phyloP scores from a whole-genome alignment of 1,284 basidiomycete genomes.

The Melampsora larici-populina region DNA sequence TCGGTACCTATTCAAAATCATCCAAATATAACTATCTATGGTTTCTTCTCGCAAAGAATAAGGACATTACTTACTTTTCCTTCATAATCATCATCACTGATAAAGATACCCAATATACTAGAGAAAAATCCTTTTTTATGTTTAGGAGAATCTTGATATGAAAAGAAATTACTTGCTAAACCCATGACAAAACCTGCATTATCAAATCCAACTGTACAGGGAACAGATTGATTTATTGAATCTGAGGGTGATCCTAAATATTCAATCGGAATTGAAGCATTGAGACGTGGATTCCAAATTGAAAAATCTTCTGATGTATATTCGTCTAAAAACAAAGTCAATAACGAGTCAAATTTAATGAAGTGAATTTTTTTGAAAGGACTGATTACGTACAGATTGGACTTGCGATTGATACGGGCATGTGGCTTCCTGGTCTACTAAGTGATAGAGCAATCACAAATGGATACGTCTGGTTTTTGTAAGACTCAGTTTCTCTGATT shows the following conservation, averaged over 20 bases:
- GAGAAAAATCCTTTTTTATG: background rate
- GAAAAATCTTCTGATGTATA: constrained; percentile 33
- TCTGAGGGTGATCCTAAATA: constrained; percentile 18
- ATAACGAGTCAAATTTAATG: too few relatives aligned
- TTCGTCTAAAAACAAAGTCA: constrained; percentile 15
- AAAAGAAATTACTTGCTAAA: constrained; percentile 39
- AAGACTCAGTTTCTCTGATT: constrained; percentile 12
- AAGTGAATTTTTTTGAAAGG: background rate
- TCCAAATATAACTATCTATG: background rate
- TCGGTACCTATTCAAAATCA: constrained; percentile 18
- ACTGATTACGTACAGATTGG: background rate
- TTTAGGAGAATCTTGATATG: constrained; percentile 15
- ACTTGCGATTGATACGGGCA: background rate
- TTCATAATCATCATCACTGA: constrained; percentile 20
- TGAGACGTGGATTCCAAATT: constrained; percentile 31
- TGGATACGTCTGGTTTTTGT: constrained; percentile 25
- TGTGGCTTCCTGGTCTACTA: constrained; percentile 22
- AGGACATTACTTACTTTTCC: constrained; percentile 11
- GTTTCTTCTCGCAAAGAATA: background rate
- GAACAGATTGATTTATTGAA: background rate
- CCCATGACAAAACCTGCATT: constrained; percentile 43
- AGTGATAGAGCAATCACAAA: constrained; percentile 32
- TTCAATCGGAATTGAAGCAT: constrained; percentile 38
- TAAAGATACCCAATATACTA: background rate
- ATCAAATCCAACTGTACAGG: constrained; percentile 35